Base-by-base conservation (phyloP, 352 stramenopile species). In the Elongisporangium anandrum region DNA sequence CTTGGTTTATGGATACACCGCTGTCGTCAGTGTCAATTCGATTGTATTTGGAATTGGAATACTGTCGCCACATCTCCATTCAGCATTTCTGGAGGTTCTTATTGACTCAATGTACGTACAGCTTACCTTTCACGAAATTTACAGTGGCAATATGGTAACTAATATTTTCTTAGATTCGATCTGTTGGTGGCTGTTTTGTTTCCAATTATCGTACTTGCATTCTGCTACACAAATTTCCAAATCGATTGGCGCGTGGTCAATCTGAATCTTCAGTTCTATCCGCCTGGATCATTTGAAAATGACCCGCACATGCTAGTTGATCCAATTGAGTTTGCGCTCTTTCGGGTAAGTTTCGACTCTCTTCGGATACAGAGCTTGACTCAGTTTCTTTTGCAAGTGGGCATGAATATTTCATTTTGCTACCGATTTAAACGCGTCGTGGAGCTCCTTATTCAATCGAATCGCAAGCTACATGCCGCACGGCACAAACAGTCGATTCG, bases 351-450 rank as follows among this genome's bases (percentile, higher is more conserved):
- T 2, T 75, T 79, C 41, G 65, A 80, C 34, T 70, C 69, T 16
- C 59, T 83, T 6, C 69, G 69, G 15, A 71, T 83, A 39, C 54
- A 52, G 16, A 60, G 54, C 0, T 21, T 68, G 2, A 16, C 57
- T 0, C 57, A 75, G 7, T 61, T 75, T 47, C 61, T 81, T 50
- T 57, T 77, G 10, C 72, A 65, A 0, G 64, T 81, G n/a, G 69
- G 66, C 24, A 70, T 73, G 58, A 79, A 73, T 56, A 3, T 77
- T 4, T 61, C 60, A 2, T 79, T 84, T 24, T 69, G 64, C 3
- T 68, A 76, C 45, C 72, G 72, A 15, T 74, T 81, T 38, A 76
- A 76, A 20, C 66, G 69, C 1, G 60, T 81, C 6, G 50, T 74
- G 9, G 72, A 80, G 17, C 68, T 70, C 9, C 52, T 76, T 0